These are phyloP conservation scores for Penicillium waksmanii DNA, from an alignment of 495 filamentous ascomycete genomes.

Conservation along the genomic window DNA sequence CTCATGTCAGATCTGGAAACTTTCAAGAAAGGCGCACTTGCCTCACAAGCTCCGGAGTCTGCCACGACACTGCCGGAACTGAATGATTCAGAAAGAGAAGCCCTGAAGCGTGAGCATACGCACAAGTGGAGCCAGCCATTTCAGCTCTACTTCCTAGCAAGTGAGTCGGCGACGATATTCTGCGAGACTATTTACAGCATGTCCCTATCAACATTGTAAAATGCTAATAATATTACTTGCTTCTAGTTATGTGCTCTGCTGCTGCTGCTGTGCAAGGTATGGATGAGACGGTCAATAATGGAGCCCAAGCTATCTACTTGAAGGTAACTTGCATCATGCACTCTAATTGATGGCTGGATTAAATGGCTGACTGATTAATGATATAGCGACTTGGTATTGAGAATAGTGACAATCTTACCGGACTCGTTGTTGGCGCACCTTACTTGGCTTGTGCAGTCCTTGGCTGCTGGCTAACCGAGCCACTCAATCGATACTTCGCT, in stretches of 20 bases:
- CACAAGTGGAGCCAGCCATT: slow-evolving; percentile 63
- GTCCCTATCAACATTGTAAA: background rate
- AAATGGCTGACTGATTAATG: background rate
- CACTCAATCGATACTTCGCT: slow-evolving; percentile 58
- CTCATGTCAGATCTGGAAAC: slow-evolving; percentile 46
- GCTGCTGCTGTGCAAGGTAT: slow-evolving; percentile 63
- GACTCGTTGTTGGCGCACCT: slow-evolving; percentile 52
- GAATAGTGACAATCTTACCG: slow-evolving; percentile 39
- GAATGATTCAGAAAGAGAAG: slow-evolving; percentile 46
- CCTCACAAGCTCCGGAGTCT: slow-evolving; percentile 50
- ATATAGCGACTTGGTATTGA: slow-evolving; percentile 40
- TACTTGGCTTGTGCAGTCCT: slow-evolving; percentile 49
- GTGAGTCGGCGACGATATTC: slow-evolving; percentile 30
- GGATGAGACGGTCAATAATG: slow-evolving; percentile 83
- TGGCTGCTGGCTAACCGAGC: slow-evolving; percentile 58
- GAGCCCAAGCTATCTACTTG: slow-evolving; percentile 71
- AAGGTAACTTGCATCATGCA: slow-evolving; percentile 22
- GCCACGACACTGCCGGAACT: slow-evolving; percentile 49
- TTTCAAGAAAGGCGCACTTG: slow-evolving; percentile 57
- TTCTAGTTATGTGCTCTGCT: slow-evolving; percentile 45
- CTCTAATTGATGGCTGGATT: background rate
- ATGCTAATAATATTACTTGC: slow-evolving; percentile 2
- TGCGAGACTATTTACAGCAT: background rate
- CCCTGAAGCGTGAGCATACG: slow-evolving; percentile 49
- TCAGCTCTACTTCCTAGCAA: slow-evolving; percentile 58